Evolutionary conservation across 2,329 filamentous ascomycete species (phyloP).

Genomic region (Xylariaceae sp.): DNA sequence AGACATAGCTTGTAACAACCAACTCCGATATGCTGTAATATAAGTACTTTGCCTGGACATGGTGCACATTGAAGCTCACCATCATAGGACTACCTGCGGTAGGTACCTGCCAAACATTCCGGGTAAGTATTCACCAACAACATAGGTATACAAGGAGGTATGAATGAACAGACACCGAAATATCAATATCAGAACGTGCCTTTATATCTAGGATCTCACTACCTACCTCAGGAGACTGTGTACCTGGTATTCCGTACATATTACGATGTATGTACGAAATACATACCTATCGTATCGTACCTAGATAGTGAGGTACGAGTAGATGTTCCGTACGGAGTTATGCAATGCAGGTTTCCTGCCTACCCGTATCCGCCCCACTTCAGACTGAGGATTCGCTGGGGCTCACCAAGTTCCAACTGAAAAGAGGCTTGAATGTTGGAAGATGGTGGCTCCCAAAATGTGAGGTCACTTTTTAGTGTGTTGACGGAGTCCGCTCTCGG

Average conservation of each 20-base stretch:
- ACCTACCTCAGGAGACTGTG: too few species aligned
- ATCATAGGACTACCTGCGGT: background rate
- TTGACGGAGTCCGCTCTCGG: background rate
- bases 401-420: too few species aligned
- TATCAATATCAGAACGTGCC: background rate
- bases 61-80: background rate
- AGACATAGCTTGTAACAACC: background rate
- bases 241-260: too few species aligned
- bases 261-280: too few species aligned
- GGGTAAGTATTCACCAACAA: background rate
- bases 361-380: too few species aligned
- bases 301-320: too few species aligned
- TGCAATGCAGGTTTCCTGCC: too few species aligned
- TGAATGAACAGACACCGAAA: background rate
- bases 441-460: background rate
- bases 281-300: too few species aligned
- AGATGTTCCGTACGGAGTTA: too few species aligned
- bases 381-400: too few species aligned
- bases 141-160: background rate
- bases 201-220: background rate
- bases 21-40: background rate
- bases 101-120: background rate
- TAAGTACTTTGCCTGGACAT: background rate
- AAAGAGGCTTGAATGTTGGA: background rate
- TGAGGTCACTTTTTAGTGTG: background rate